Evolutionary conservation across 1,139 yeast species (phyloP), one percentile per base, ranked within the genome.

Genomic region (Suhomyces taliae): DNA sequence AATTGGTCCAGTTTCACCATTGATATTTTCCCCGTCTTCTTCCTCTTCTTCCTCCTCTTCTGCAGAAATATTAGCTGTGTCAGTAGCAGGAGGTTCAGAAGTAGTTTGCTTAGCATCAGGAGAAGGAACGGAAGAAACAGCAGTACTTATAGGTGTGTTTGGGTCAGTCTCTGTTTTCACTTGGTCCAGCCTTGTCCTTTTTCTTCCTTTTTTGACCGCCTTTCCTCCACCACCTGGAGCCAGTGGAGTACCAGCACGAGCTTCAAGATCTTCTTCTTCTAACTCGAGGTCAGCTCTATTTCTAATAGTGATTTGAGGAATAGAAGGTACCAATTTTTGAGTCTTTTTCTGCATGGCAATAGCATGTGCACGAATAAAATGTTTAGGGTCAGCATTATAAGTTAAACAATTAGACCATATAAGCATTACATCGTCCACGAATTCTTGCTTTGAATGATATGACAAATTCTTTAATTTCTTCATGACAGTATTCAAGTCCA

Each of bases 401-500:
- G 91, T 82, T 52, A 95, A 71, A 64, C 99, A 95, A 65, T 95
- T 95, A 51, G 84, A 83, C 99, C 99, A 95, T 34, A 95, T 95
- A 47, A 95, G 75, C 91, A 88, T 88, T 48, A 93, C 71, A 64
- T 93, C 99, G 60, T 88, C 95, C 24, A 90, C 96, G 73, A 93
- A 93, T 55, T 88, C 96, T 52, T 83, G 80, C 59, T 91, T 93
- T 40, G 90, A 87, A 55, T 78, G 81, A 64, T 93, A 93, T 52
- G 88, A 91, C 51, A 89, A 82, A 4, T 79, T 73, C 60, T 90
- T 90, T 56, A 95, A 72, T 62, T 91, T 93, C 59, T 90, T 91
- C 84, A 90, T 78, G 11, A 95, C 97, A 0, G 98, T 91, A 59
- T 90, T 91, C 54, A 95, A 74, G 61, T 95, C 99, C 99, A 95